A percentile compares a stretch with the other conserved stretches of the same genome.
phyloP scores from a whole-genome alignment of 1,284 basidiomycete species.

The Heliocybe sulcata region DNA sequence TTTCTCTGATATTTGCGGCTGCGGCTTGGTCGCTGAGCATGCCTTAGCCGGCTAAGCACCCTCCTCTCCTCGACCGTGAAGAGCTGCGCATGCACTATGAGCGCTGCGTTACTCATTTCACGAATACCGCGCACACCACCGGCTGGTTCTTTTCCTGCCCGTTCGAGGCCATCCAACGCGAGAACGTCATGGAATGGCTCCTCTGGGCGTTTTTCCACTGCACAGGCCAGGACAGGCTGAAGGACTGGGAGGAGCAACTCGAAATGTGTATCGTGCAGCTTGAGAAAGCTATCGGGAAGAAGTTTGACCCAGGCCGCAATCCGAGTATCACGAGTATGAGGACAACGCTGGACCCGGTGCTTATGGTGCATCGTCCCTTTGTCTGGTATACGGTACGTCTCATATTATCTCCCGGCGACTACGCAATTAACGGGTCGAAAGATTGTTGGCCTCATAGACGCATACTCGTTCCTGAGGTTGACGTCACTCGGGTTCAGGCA shows the following conservation, averaged over 20 bases:
- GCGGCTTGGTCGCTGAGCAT: conserved; percentile 3
- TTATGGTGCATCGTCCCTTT: conserved; percentile 45
- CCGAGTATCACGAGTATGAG: conserved; percentile 36
- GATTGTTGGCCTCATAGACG: conserved; percentile 49
- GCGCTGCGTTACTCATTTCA: conserved; percentile 31
- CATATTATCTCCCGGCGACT: neutral
- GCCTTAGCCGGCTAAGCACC: conserved; percentile 34
- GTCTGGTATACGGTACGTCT: conserved; percentile 53
- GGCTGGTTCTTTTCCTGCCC: conserved; percentile 46
- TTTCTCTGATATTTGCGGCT: neutral
- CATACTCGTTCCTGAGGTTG: conserved; percentile 31
- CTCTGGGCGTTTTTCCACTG: conserved; percentile 54
- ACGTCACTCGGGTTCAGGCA: conserved; percentile 43
- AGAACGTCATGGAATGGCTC: conserved; percentile 56
- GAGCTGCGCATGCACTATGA: conserved; percentile 30
- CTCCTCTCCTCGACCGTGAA: conserved; percentile 34
- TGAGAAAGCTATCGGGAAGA: conserved; percentile 28
- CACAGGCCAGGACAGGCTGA: conserved; percentile 19
- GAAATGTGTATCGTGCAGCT: conserved; percentile 33
- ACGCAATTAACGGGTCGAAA: conserved; percentile 14
- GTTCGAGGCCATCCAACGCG: conserved; percentile 25
- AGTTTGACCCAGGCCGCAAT: conserved; percentile 31
- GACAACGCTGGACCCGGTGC: conserved; percentile 47
- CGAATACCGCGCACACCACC: conserved; percentile 26
- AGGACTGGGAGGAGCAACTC: conserved; percentile 42